Percentiles rank a stretch among this genome's conserved stretches.
phyloP scores from a whole-genome alignment of 2,329 filamentous ascomycete species.

The Cytospora mali region DNA sequence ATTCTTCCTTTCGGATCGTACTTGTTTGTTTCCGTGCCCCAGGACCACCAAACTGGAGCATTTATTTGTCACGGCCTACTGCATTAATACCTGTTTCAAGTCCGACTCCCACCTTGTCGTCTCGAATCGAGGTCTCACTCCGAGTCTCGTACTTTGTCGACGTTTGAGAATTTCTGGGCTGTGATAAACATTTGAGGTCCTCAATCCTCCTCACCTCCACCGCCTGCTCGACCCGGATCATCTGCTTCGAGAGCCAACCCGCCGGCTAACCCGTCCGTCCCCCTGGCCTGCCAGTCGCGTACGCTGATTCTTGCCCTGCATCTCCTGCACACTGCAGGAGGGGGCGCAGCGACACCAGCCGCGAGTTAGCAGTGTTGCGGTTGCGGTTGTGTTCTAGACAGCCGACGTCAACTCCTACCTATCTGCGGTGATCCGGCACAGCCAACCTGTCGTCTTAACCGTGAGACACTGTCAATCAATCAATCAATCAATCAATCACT shows the following conservation, averaged over 20 bases:
- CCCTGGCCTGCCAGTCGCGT: slow-evolving; percentile 7
- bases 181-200: neutral
- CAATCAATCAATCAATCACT: slow-evolving; percentile 10
- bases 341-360: slow-evolving; percentile 11
- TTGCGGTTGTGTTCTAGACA: slow-evolving; percentile 17
- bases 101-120: neutral
- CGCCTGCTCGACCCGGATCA: neutral
- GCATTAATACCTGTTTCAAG: neutral
- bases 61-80: neutral
- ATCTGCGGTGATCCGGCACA: slow-evolving; percentile 19
- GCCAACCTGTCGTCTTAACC: neutral
- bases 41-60: neutral
- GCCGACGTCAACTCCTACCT: slow-evolving; percentile 4
- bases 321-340: slow-evolving; percentile 24
- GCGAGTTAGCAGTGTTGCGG: slow-evolving; percentile 17
- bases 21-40: neutral
- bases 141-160: neutral
- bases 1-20: neutral
- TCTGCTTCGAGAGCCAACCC: neutral
- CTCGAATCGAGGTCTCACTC: neutral
- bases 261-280: neutral
- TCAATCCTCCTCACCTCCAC: slow-evolving; percentile 1
- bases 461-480: neutral
- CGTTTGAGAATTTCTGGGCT: neutral
- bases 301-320: slow-evolving; percentile 4